A percentile compares a stretch with the other conserved stretches of the same genome.
These are phyloP conservation scores for Aspergillus sp. DNA, from an alignment of 2,329 filamentous ascomycete species.

Conservation along the genomic window DNA sequence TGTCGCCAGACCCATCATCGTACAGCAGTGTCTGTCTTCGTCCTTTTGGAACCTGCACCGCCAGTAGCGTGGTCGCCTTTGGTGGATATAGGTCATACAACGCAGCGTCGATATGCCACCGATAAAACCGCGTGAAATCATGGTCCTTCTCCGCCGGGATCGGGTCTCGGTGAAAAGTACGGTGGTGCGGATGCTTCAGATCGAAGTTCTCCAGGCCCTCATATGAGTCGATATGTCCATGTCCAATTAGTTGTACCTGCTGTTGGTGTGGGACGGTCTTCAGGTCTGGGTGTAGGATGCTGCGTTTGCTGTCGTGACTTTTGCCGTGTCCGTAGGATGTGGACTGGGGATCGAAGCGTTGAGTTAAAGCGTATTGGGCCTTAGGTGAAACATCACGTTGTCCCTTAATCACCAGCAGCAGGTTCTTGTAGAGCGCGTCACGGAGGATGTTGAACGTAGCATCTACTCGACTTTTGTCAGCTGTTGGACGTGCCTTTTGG, in stretches of 20 bases:
- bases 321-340: slow-evolving; percentile 67
- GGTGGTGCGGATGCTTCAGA: slow-evolving; percentile 68
- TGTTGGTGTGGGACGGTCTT: slow-evolving; percentile 75
- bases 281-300: slow-evolving; percentile 66
- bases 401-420: slow-evolving; percentile 63
- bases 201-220: slow-evolving; percentile 62
- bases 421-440: slow-evolving; percentile 58
- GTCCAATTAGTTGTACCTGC: slow-evolving; percentile 72
- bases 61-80: slow-evolving; percentile 62
- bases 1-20: slow-evolving; percentile 61
- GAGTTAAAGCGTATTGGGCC: slow-evolving; percentile 66
- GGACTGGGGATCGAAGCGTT: slow-evolving; percentile 60
- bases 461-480: slow-evolving; percentile 35
- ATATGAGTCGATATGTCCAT: slow-evolving; percentile 60
- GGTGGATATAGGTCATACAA: slow-evolving; percentile 69
- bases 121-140: slow-evolving; percentile 56
- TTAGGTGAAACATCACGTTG: slow-evolving; percentile 57
- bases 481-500: neutral
- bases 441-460: slow-evolving; percentile 57
- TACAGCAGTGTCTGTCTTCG: slow-evolving; percentile 61
- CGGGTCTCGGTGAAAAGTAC: slow-evolving; percentile 60
- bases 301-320: slow-evolving; percentile 57
- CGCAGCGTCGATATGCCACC: slow-evolving; percentile 75
- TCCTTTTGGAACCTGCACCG: slow-evolving; percentile 62
- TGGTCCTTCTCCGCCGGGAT: slow-evolving; percentile 56